These are phyloP conservation scores for Stevia rebaudiana DNA, from an alignment of 140 eudicot genomes.

Conservation along the genomic window DNA sequence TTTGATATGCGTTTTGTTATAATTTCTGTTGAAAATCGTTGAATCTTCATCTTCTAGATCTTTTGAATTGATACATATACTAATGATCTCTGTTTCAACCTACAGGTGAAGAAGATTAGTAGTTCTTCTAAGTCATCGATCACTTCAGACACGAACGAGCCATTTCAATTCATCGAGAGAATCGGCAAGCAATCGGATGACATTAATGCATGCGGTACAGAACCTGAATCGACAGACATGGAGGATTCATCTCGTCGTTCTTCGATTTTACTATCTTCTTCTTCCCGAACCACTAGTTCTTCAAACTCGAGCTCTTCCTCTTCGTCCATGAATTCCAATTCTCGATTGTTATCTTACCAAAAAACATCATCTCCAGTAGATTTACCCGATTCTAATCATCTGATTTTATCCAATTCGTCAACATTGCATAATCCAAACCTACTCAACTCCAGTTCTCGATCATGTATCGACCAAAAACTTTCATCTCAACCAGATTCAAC, in stretches of 20 bases:
- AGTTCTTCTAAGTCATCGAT: slow-evolving; percentile 25
- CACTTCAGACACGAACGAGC: slow-evolving; percentile 12
- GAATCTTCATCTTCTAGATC: not conserved
- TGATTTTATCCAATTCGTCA: slow-evolving; percentile 13
- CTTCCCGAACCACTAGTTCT: slow-evolving; percentile 26
- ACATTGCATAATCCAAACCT: not conserved
- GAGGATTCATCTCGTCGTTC: slow-evolving; percentile 25
- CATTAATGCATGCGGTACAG: not conserved
- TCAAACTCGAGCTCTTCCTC: slow-evolving; percentile 15
- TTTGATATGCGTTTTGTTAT: not conserved
- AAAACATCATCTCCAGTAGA: slow-evolving; percentile 12
- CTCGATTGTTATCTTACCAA: slow-evolving; percentile 26
- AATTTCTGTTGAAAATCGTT: not conserved
- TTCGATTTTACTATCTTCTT: slow-evolving; percentile 20
- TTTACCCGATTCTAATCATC: slow-evolving; percentile 11
- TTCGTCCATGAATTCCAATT: slow-evolving; percentile 34
- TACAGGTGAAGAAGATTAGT: slow-evolving; percentile 41
- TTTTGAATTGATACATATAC: not conserved
- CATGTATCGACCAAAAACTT: slow-evolving; percentile 4
- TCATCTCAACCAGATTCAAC: slow-evolving; percentile 2
- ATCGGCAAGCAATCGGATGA: not conserved
- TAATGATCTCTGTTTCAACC: not conserved
- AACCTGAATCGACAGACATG: not conserved
- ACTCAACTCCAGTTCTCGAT: slow-evolving; percentile 3
- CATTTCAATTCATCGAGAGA: slow-evolving; percentile 19